Percentiles rank a stretch among this genome's conserved stretches.
Evolutionary conservation across 2,329 filamentous ascomycete species (phyloP).

Genomic region (Colletotrichum noveboracense): DNA sequence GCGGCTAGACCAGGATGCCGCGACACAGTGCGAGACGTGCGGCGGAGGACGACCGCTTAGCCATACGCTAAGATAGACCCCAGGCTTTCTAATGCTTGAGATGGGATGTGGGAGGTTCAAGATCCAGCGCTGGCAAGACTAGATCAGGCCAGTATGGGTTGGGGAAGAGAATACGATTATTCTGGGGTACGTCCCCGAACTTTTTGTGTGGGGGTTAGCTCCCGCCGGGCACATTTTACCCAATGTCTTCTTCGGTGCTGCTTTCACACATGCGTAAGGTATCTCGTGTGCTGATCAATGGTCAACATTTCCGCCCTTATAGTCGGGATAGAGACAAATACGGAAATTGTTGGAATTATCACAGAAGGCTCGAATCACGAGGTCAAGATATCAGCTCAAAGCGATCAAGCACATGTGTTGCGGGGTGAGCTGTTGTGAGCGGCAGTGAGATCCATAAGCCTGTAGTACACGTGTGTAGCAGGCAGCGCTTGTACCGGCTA

Average conservation of each 20-base stretch:
- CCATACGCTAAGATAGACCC: background rate
- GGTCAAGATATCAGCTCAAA: background rate
- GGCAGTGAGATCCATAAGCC: background rate
- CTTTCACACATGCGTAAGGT: background rate
- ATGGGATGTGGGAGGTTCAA: background rate
- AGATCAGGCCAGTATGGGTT: background rate
- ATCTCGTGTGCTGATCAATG: background rate
- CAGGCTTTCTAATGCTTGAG: background rate
- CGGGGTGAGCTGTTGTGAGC: background rate
- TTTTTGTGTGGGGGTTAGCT: slow-evolving; percentile 9
- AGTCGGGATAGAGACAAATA: background rate
- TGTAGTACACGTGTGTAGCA: background rate
- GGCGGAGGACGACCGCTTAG: background rate
- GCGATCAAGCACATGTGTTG: background rate
- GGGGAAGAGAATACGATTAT: background rate
- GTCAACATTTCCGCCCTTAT: background rate
- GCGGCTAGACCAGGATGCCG: background rate
- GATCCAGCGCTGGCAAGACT: background rate
- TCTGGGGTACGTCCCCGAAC: background rate
- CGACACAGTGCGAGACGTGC: slow-evolving; percentile 13
- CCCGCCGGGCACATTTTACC: background rate
- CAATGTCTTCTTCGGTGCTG: background rate
- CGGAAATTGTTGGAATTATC: background rate
- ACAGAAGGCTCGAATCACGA: background rate
- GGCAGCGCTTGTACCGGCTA: background rate